phyloP scores from a whole-genome alignment of 2,329 filamentous ascomycete species.

The Aspergillus novofumigatus region DNA sequence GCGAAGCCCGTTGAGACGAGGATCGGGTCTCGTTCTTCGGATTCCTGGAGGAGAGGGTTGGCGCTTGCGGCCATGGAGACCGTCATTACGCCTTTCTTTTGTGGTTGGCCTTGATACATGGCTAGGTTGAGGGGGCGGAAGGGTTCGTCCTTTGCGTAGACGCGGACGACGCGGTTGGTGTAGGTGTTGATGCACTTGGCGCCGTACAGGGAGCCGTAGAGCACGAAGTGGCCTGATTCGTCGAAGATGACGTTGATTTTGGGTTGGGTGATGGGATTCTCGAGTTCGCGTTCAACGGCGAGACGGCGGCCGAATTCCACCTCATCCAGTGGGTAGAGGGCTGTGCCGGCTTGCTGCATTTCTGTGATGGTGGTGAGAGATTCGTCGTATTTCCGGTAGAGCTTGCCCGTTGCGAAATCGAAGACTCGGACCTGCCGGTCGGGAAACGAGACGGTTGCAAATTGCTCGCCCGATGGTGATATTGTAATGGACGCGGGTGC shows the following conservation, averaged over 20 bases:
- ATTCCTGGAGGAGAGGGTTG: slow-evolving; percentile 89
- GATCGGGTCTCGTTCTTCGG: slow-evolving; percentile 86
- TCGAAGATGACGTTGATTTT: slow-evolving; percentile 90
- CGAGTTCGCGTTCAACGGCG: slow-evolving; percentile 80
- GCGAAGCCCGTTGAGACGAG: slow-evolving; percentile 76
- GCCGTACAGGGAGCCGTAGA: slow-evolving; percentile 89
- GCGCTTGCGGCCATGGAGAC: slow-evolving; percentile 95
- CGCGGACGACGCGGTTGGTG: slow-evolving; percentile 85
- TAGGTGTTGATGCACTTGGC: slow-evolving; percentile 95
- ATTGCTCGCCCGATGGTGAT: slow-evolving; percentile 79
- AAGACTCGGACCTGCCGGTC: slow-evolving; percentile 92
- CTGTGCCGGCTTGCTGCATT: slow-evolving; percentile 92
- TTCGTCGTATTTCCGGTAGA: slow-evolving; percentile 92
- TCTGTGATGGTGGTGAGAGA: slow-evolving; percentile 83
- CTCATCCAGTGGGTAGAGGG: slow-evolving; percentile 74
- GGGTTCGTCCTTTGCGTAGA: slow-evolving; percentile 86
- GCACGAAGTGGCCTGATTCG: slow-evolving; percentile 89
- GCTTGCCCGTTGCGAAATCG: slow-evolving; percentile 82
- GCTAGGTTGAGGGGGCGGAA: slow-evolving; percentile 78
- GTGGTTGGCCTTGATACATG: slow-evolving; percentile 90
- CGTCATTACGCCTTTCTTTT: slow-evolving; percentile 89
- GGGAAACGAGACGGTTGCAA: slow-evolving; percentile 85
- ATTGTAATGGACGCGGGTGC: slow-evolving; percentile 76
- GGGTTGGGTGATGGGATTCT: slow-evolving; percentile 61
- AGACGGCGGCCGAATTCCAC: slow-evolving; percentile 88